Base-by-base conservation (phyloP, 1,284 basidiomycete genomes). In the Ustilago tritici region DNA sequence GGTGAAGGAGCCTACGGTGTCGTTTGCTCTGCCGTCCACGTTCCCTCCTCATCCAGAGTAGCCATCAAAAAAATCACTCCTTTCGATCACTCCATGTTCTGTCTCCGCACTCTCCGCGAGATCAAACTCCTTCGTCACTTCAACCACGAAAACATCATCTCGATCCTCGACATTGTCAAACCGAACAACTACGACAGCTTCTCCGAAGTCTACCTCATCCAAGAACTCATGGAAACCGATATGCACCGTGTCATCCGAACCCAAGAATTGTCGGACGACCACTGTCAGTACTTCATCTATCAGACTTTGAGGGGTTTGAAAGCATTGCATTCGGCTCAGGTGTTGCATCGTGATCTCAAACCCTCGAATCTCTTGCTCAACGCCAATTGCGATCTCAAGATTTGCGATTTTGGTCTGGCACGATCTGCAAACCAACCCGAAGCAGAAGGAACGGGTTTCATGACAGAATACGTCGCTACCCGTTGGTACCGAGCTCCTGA, bases 281-380 rank as follows among this genome's bases (percentile, higher is more conserved):
- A 96, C 86, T 94, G 92, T 84, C 94, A 96, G 87, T 97, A 97
- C 87, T 96, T 96, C 86, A 92, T 95, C 80, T 97, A 97, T 86
- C 95, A 96, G 65, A 86, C 85, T 10, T 64, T 86, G 40, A 75
- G 86, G 19, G 85, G 84, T 2, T 75, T 86, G 56, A 87, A 86
- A 66, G 85, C 85, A 40, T 71, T 86, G 11, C 84, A 86, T 56
- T 82, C 83, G 34, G 84, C 84, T 6, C 80, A 85, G 53, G 84
- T 86, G 34, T 50, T 86, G 54, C 84, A 86, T 60, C 76, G 84
- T 17, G 84, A 86, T 61, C 56, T 86, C 32, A 86, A 86, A 63
- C 83, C 84, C 5, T 78, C 72, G n/a, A 86, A 84, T 56, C 56
- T 86, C 36, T 70, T 85, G 4, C 50, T 86, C 34, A 86, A 85